Base-by-base conservation (phyloP, 495 filamentous ascomycete species). In the Evansstolkia leycettana region DNA sequence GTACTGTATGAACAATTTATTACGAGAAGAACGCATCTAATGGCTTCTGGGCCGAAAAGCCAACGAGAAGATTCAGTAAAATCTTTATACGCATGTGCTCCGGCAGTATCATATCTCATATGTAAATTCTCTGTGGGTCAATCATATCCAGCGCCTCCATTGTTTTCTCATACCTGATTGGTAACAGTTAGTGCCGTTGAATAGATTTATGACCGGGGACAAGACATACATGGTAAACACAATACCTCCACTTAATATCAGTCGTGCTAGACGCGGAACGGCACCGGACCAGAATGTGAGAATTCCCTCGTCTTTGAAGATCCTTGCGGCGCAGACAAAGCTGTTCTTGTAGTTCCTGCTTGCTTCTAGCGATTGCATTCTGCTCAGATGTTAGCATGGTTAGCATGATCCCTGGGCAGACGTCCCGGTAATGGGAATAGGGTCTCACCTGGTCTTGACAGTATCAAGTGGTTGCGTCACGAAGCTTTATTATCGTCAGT, bases 331-430 rank as follows among this genome's bases (percentile, higher is more conserved):
- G 55, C 90, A 98, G 24, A 76, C 69, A 46, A 94, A 77, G 44
- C 80, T 90, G 55, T 96, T 95, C 48, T 76, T 84, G 48, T 98
- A 98, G 41, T 82, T 59, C 30, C 64, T 69, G 35, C 73, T 73
- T 6, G 90, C 86, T 53, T 95, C 88, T 28, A 94, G 81, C 17
- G 83, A 90, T 76, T 98, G 90, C 92, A 98, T 98, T 39, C 87
- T 78, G 40, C 42, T 38, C 20, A 11, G 19, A n/a, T 7, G 20
- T 55, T 27, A 54, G 43, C 9, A 23, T 5, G 20, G 20, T 9
- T 5, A 4, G 5, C 4, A 9, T 23, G 9, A 23, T 9, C 20
- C 9, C 9, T 23, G 5, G 9, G 9, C 20, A 23, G n/a, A n/a
- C n/a, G n/a, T n/a, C n/a, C n/a, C n/a, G n/a, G n/a, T n/a, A n/a